Evolutionary conservation across 345 rosid genomes (phyloP), one percentile per base, ranked within the genome.

Genomic region (Citrus trifoliata): DNA sequence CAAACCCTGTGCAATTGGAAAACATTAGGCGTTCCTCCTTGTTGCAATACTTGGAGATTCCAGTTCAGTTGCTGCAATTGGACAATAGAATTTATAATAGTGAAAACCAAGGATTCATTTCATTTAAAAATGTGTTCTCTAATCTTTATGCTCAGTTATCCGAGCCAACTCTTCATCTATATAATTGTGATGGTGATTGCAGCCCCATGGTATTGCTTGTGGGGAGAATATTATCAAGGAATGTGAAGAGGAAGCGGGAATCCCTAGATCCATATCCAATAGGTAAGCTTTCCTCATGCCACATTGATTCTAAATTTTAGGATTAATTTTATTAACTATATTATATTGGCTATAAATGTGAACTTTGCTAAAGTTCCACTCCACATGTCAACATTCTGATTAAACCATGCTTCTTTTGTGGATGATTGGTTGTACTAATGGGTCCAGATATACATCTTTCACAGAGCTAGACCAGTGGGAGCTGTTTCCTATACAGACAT

Each of bases 201-300:
- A 95, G 98, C 95, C 97, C 76, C 89, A 89, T 70, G 98, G 88
- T 84, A 84, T 93, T 71, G 77, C 95, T 74, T 93, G 93, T 51
- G 88, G 89, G 67, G 93, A 91, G 79, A 93, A 95, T 83, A 33
- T 95, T 76, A 86, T 89, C 4, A 95, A 93, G 88, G 98, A 95
- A 90, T 95, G 99, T 38, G 92, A 93, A 81, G 99, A 93, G 83
- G 99, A 95, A 85, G 99, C 99, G 27, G 95, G 97, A 69, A 93
- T 93, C 68, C 90, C 93, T 37, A 81, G 75, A 84, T 75, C 84
- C 74, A 85, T 92, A 75, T 89, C 97, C 40, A 48, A 72, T 53
- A 70, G 89, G 98, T 93, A 84, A 79, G 75, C 65, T 80, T 65
- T 62, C 59, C 59, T 58, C 53, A 1, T 22, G 22, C 48, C 12